Evolutionary conservation across 2,329 filamentous ascomycete species (phyloP), one percentile per base, ranked within the genome.

Genomic region (Fusarium sp.): DNA sequence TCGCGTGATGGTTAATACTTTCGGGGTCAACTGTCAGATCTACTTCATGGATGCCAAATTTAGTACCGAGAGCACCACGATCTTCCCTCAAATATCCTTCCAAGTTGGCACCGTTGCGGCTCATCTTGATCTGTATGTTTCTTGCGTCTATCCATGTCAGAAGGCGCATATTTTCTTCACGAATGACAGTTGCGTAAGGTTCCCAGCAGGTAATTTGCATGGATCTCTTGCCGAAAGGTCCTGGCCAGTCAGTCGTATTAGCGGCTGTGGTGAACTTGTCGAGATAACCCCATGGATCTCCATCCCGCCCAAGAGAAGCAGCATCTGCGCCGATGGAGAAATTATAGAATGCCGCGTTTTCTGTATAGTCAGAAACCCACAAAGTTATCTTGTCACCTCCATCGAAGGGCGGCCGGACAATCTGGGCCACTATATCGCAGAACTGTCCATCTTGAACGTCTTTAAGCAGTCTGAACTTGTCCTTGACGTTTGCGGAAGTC

Each of bases 281-380:
- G 65, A 80, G 80, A 74, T 92, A 91, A n/a, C 84, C 85, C 65
- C 81, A 87, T 1, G 81, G 78, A 70, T 91, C 88, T 6, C 86
- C 86, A 48, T 88, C 85, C 42, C 79, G 80, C 7, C 77, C 71
- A 9, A 77, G 77, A 2, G 77, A 70, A 22, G 67, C 74, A 25
- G 77, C 75, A 62, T 74, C 79, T 13, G 75, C 73, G 51, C 74
- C 74, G 57, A 76, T 79, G 40, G 63, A 69, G 57, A 72, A 88
- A 37, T 89, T 79, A 69, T 85, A 90, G 61, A 98, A 89, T 2
- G 75, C 64, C 0, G 83, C 75, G 74, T 98, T 93, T 53, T 87
- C 81, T 0, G 94, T 97, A 78, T 94, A 97, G 79, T 98, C 94
- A 0, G 92, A 92, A 20, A 97, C 82, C 83, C 94, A 94, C 0